Base-by-base conservation (phyloP, 2,329 filamentous ascomycete genomes). In the Phialophora tarda region DNA sequence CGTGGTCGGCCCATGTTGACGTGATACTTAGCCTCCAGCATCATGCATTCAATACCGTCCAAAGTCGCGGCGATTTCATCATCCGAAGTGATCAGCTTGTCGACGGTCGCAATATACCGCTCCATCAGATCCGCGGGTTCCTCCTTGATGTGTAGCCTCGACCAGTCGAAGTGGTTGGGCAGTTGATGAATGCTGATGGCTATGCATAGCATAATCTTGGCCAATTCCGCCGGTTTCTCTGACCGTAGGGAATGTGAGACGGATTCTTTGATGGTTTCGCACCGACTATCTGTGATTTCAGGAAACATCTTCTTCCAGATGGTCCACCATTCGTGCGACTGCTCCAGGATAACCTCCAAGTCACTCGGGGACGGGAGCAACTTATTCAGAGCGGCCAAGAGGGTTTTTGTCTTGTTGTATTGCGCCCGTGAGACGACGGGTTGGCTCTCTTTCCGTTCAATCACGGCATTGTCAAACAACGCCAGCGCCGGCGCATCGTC, bases 1-100 rank as follows among this genome's bases (percentile, higher is more conserved):
- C 83, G 81, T 11, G 86, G 84, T 50, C 83, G 81, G 2, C 85
- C 86, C 67, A 85, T 81, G 64, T 86, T 83, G 59, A 85, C 76
- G 67, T 84, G 83, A 67, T 83, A 80, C 71, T 86, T 86, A 12
- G 80, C 78, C 48, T 82, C 78, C 12, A 88, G 73, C 57, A 82
- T 75, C 50, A 84, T 77, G 58, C 81, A 83, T 72, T 87, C 84
- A 63, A 88, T 78, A 2, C 82, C 82, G 58, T 86, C 81, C 0
- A 86, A 70, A 0, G 80, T 84, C 10, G 81, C 80, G 14, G 80
- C 79, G 63, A 81, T 81, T 56, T 84, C 81, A 62, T 85, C 83
- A 61, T 84, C 81, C 12, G 78, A 77, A 12, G 82, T 73, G 17
- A 87, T 79, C 68, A 83, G 78, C 17, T 76, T 77, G 57, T 84